Evolutionary conservation across 805 yeast genomes (phyloP).

Genomic region (Starmerella etchellsii): DNA sequence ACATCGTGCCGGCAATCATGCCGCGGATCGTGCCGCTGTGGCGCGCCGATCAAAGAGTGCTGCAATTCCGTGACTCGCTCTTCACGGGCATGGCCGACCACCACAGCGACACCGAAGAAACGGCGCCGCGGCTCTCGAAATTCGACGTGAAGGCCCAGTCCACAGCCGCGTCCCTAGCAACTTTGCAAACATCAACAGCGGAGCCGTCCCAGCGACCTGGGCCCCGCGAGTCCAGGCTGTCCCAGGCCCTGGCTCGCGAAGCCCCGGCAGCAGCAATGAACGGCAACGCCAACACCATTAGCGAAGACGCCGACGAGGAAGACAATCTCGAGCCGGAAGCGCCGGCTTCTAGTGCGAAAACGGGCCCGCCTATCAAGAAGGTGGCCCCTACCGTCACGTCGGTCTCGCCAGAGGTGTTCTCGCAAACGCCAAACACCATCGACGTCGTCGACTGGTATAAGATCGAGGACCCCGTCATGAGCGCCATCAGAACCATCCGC

Average conservation of each 20-base stretch:
- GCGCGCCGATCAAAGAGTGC: constrained; percentile 9
- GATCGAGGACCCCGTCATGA: constrained; percentile 19
- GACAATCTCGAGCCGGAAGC: background rate
- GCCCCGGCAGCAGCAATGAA: background rate
- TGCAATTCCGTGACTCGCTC: constrained; percentile 14
- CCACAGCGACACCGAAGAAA: constrained; percentile 2
- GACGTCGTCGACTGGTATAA: constrained; percentile 20
- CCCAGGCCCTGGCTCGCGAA: background rate
- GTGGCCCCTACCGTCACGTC: constrained; percentile 22
- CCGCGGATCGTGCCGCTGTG: constrained; percentile 19
- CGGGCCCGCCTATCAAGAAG: constrained; percentile 17
- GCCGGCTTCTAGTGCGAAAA: constrained; percentile 10
- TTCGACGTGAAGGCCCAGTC: constrained; percentile 15
- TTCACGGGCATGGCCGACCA: constrained; percentile 14
- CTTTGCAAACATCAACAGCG: background rate
- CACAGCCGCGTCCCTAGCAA: background rate
- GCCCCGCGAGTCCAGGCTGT: background rate
- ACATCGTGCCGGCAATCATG: constrained; percentile 13
- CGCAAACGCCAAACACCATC: constrained; percentile 16
- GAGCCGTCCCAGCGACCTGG: background rate
- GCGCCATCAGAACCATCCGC: constrained; percentile 27
- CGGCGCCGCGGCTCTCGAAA: constrained; percentile 12
- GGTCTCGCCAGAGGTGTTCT: constrained; percentile 20
- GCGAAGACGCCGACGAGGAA: background rate
- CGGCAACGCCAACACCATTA: background rate